Percentiles rank a stretch among this genome's conserved stretches.
These are phyloP conservation scores for Plasmodium gallinaceum DNA, from an alignment of 169 alveolate genomes.

Conservation along the genomic window DNA sequence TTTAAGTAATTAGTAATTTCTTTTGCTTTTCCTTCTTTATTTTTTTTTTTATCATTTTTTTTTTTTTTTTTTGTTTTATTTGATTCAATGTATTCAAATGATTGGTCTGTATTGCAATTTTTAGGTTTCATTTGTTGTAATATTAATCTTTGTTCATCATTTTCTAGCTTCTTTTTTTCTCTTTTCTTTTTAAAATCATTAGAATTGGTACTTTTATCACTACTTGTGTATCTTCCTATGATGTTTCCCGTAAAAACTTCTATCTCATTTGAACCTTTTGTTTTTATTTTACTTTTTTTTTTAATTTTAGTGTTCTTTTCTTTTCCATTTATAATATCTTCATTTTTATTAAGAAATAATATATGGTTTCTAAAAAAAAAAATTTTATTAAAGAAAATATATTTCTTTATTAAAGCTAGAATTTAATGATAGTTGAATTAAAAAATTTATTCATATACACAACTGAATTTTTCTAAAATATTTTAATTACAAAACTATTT, in stretches of 20 bases:
- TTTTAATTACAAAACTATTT: slow-evolving; percentile 52
- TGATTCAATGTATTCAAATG: slow-evolving; percentile 62
- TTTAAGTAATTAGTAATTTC: slow-evolving; percentile 8
- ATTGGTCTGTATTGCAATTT: slow-evolving; percentile 26
- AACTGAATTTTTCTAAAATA: not conserved
- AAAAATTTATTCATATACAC: too few species aligned
- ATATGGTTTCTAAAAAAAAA: slow-evolving; percentile 28
- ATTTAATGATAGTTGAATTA: too few species aligned
- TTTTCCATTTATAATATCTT: slow-evolving; percentile 8
- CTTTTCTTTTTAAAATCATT: slow-evolving; percentile 8
- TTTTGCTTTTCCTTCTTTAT: not conserved
- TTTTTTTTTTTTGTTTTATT: slow-evolving; percentile 32
- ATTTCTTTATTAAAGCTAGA: too few species aligned
- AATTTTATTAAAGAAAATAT: not conserved
- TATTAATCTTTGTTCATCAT: not conserved
- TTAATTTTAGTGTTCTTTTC: slow-evolving; percentile 15
- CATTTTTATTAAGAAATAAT: slow-evolving; percentile 35
- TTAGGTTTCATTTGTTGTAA: not conserved
- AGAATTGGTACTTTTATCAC: slow-evolving; percentile 33
- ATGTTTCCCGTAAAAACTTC: slow-evolving; percentile 22
- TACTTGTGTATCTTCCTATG: slow-evolving; percentile 67
- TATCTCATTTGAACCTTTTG: slow-evolving; percentile 22
- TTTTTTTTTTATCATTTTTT: not conserved
- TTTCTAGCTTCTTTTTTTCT: not conserved
- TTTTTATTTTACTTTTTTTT: slow-evolving; percentile 22